Evolutionary conservation across 176 grass and related monocot genomes (phyloP), one percentile per base, ranked within the genome.

Genomic region (Cenchrus purpureus): DNA sequence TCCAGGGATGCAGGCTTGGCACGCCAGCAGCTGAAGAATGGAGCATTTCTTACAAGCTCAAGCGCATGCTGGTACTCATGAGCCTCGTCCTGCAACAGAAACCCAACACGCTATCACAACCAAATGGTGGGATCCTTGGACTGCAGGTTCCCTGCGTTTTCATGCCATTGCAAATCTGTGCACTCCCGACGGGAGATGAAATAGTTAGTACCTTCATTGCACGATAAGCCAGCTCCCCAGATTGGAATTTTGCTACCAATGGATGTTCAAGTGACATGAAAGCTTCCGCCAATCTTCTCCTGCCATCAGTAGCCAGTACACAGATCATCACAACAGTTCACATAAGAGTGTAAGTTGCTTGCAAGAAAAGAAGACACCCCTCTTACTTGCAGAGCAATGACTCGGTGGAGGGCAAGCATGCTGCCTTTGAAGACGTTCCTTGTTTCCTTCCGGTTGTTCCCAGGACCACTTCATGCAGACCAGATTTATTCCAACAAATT

Each of bases 401-500:
- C 64, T 95, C 91, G 0, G 89, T 94, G 72, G 92, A 94, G 68
- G 92, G 92, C 56, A 78, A 84, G 56, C 77, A 73, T 55, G 83
- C 89, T 40, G 90, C 91, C 77, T 95, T 94, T 12, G 86, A 78
- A 61, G 95, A 98, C 15, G 96, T 85, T 37, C 93, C 96, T 86
- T 98, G 96, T 92, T 95, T 98, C 83, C 93, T 98, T 8, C 96
- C 96, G 11, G 93, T 92, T 87, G 91, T 98, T 81, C 87, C 91
- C 59, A 95, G 79, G 54, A 98, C 42, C 85, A 95, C 93, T 90
- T 95, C 91, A 90, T 92, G 91, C 59, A 95, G 87, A 51, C 93
- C 87, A 0, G 52, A 92, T 84, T 86, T 92, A 76, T 98, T 95
- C 96, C 96, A 98, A 83, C 93, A 95, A 48, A 98, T 87, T 4